Base-by-base conservation (phyloP, 2,329 filamentous ascomycete species). In the Exophiala alcalophila region DNA sequence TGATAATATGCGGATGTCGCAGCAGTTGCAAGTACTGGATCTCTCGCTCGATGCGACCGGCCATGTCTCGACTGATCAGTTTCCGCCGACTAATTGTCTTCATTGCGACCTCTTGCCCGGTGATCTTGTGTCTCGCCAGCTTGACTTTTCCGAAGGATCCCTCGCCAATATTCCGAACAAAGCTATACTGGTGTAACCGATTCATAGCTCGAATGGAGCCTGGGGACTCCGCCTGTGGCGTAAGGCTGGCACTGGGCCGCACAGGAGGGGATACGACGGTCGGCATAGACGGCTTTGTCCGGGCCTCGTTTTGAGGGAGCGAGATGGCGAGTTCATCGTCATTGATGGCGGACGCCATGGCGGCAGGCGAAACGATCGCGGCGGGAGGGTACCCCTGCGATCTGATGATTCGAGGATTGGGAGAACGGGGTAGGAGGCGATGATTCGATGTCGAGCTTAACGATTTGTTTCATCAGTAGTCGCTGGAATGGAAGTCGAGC, bases 91-190 rank as follows among this genome's bases (percentile, higher is more conserved):
- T 86, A 61, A 98, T 98, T 62, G 97, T 96, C 76, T 98, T 98
- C 62, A 98, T 77, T 19, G 92, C 92, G 36, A 98, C 92, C 70
- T 96, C 87, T 66, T 97, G 90, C 53, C 86, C 86, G 55, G 87
- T 97, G 56, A 89, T 82, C 59, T 88, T 82, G 64, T 98, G 92
- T 28, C 90, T 85, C 15, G 92, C 92, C 58, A 98, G 79, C 74
- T 97, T 97, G 64, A 98, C 92, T 71, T 98, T 98, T 58, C 92
- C 92, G 65, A 98, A 98, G 2, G 90, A 96, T 32, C 92, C 92
- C 69, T 98, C 92, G 43, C 92, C 92, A 10, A 98, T 77, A 11
- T 91, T 96, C 64, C 83, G 84, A 57, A 95, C 76, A 44, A 96
- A 83, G 58, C 85, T 86, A 72, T 98, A 98, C 66, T 90, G 86